Base-by-base conservation (phyloP, 495 filamentous ascomycete species). In the Staphylotrichum tortipilum region DNA sequence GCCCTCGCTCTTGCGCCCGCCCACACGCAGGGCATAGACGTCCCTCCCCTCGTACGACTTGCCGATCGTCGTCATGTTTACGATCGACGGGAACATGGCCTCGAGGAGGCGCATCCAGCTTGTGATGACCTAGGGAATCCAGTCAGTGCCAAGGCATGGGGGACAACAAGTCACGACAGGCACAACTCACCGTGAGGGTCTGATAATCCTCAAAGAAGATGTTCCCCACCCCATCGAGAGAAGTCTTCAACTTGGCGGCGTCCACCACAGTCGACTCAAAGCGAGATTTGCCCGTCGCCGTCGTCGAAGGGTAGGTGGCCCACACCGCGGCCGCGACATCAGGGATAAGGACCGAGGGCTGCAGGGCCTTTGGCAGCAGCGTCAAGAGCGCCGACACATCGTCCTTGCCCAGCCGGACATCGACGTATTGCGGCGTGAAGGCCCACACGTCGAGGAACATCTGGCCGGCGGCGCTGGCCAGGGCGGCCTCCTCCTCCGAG, bases 361-460 rank as follows among this genome's bases (percentile, higher is more conserved):
- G 83, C 36, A 96, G 71, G 14, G 86, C 86, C 2, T 69, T 49
- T 6, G 92, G 92, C 3, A 98, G 73, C 2, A 95, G 74, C 10
- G 81, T 85, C n/a, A 91, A 77, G 24, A 98, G 72, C n/a, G 86
- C 82, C 7, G 82, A 76, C 4, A 95, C 82, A 49, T 90, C 82
- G 55, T 85, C 82, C 61, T 87, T 78, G 28, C 84, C 71, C 23
- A 97, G 63, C 29, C 89, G 75, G 26, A 97, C 84, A 66, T 98
- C 92, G n/a, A 90, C 87, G 72, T 82, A 91, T 12, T 87, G 74
- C 7, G 82, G 72, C 3, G 82, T 87, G 44, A 86, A 88, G 15
- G 84, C 83, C 92, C 92, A 98, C 3, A 95, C 80, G 63, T 98
- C 92, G 7, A 97, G 67, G 53, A 89, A 80, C 26, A 96, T 76